Base-by-base conservation (phyloP, 2,329 filamentous ascomycete genomes). In the Trichophyton simii region DNA sequence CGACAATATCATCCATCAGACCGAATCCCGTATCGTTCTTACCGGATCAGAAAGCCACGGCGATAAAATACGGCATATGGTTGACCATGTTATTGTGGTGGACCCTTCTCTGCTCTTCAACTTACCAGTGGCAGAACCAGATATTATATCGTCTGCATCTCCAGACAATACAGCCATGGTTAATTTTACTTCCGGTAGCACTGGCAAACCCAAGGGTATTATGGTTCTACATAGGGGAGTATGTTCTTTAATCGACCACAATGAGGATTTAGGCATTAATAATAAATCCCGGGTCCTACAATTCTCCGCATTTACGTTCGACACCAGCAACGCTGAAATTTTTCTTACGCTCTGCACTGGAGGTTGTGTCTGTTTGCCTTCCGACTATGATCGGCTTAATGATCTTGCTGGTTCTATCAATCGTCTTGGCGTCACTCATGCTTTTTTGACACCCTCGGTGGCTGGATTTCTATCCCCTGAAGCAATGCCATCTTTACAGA, bases 321-420 rank as follows among this genome's bases (percentile, higher is more conserved):
- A 95, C 72, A 89, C 95, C 3, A 92, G 88, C 0, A 85, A 95
- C 3, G 94, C 94, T 71, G 90, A 95, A 70, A 90, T 91, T 7
- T 94, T 95, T n/a, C 48, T 55, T 4, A 60, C 64, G 8, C 59
- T 66, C 3, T 48, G 31, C 5, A 3, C 7, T 20, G 77, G 77
- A 55, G 77, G 76, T 11, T 74, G 72, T 34, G 66, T 79, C 13
- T 78, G 76, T 63, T 72, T 78, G 2, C 76, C 75, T 1, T 72
- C 72, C 38, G 38, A 41, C 38, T 41, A 13, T 15, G 38, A 61
- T 64, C 74, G 65, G 61, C 72, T 60, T 71, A 76, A 60, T 72
- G 62, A 77, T 82, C 60, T 75, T 84, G 25, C 6, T 34, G 11
- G 22, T 4, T 7, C 3, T 18, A 7, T 60, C 60, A 20, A 38